phyloP scores from a whole-genome alignment of 139 green algal species.

The Micractinium conductrix region DNA sequence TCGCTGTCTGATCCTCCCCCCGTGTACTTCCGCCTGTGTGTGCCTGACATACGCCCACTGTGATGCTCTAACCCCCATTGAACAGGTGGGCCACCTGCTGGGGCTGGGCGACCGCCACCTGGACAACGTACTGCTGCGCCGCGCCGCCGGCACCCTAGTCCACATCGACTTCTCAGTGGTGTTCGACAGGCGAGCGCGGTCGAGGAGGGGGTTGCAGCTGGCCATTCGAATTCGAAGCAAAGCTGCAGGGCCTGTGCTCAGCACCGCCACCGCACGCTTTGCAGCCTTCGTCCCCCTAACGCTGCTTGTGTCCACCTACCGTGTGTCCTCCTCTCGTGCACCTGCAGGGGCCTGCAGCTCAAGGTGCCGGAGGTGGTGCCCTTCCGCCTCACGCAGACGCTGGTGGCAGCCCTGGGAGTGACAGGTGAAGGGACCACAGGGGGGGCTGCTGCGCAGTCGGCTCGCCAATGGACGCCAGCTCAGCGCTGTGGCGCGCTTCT shows the following conservation, averaged over 20 bases:
- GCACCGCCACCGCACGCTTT: background rate
- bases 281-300: too few species aligned
- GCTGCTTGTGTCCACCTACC: too few species aligned
- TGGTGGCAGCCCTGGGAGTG: slow-evolving; percentile 57
- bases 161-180: slow-evolving; percentile 80
- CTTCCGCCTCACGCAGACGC: slow-evolving; percentile 83
- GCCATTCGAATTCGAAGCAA: too few species aligned
- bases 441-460: background rate
- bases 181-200: slow-evolving; percentile 56
- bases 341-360: slow-evolving; percentile 65
- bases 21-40: too few species aligned
- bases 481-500: background rate
- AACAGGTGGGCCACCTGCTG: slow-evolving; percentile 83
- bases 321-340: too few species aligned
- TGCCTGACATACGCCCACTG: too few species aligned
- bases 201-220: too few species aligned
- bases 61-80: too few species aligned
- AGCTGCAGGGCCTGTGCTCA: background rate
- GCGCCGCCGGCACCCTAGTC: slow-evolving; percentile 58
- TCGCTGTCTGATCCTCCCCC: too few species aligned
- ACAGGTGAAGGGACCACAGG: too few species aligned
- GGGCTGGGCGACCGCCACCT: slow-evolving; percentile 91
- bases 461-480: background rate
- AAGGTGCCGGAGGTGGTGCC: slow-evolving; percentile 92
- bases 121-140: slow-evolving; percentile 92